Evolutionary conservation across 139 green algal genomes (phyloP), one percentile per base, ranked within the genome.

Genomic region (Chlorella ohadii): DNA sequence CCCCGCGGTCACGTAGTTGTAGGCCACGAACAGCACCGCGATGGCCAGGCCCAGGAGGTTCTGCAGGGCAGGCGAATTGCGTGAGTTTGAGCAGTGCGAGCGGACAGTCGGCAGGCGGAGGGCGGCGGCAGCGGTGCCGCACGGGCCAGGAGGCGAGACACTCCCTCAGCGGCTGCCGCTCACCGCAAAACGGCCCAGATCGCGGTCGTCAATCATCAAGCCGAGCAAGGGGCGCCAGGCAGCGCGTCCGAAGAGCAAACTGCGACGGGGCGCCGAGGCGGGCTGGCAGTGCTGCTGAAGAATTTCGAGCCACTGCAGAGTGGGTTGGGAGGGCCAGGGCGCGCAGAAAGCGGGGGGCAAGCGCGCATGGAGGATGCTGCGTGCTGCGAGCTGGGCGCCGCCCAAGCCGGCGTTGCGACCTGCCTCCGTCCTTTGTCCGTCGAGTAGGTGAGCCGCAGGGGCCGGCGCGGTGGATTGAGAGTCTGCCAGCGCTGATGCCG

Each of bases 11-110:
- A 94, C 72, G 90, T 92, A 95, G 87, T 97, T 93, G 85, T 98
- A 98, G 1, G 81, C 80, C 36, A 97, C 84, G 0, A 98, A 68
- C 17, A 96, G 85, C 19, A 91, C 65, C 76, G 96, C 92, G 44
- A 97, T 92, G 0, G 89, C 20, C 27, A 97, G 81, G 55, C 93
- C 94, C 2, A 97, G 84, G 63, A 92, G 88, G 87, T 91, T 96
- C 91, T 97, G 89, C 88, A 81, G 4, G 17, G 39, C 28, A n/a
- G 20, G 38, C 9, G 19, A 9, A 56, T 2, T 22, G 59, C 7
- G 59, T 19, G 4, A 38, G 38, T 7, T 75, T 51, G 6, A 28
- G 4, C 16, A 20, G 17, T 3, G 73, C 4, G 41, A 23, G 56
- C 27, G 27, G 28, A 28, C 39, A 9, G 64, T 39, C 31, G 65